A percentile compares a stretch with the other conserved stretches of the same genome.
These are phyloP conservation scores for Linum trigynum DNA, from an alignment of 345 rosid genomes.

Conservation along the genomic window DNA sequence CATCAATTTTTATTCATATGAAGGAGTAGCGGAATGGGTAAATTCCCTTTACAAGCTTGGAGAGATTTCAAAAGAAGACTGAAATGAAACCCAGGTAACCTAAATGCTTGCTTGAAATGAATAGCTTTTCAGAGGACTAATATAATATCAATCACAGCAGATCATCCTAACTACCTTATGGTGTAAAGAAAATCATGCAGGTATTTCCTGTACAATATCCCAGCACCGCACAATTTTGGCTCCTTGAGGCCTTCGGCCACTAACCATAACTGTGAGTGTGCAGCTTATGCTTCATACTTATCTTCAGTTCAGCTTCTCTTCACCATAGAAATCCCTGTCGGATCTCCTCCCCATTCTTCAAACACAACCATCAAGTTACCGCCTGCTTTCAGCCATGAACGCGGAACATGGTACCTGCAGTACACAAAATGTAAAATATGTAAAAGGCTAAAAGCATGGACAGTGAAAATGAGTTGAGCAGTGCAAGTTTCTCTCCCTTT, in stretches of 20 bases:
- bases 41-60: background rate
- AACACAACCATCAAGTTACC: conserved; percentile 9
- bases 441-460: background rate
- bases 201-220: background rate
- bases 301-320: background rate
- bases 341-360: conserved; percentile 14
- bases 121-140: background rate
- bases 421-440: background rate
- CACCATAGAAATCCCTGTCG: conserved; percentile 3
- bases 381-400: conserved; percentile 1
- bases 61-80: background rate
- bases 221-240: background rate
- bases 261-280: background rate
- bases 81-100: background rate
- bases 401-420: conserved; percentile 9
- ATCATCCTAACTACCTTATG: background rate
- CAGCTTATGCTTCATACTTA: background rate
- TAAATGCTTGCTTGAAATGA: background rate
- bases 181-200: background rate
- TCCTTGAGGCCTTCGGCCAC: background rate
- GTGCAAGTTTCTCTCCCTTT: background rate
- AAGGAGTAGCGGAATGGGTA: background rate
- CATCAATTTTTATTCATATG: too few species aligned
- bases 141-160: background rate
- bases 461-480: background rate